Evolutionary conservation across 768 basidiomycete genomes (phyloP).

Genomic region (Rhodotorula diobovata): DNA sequence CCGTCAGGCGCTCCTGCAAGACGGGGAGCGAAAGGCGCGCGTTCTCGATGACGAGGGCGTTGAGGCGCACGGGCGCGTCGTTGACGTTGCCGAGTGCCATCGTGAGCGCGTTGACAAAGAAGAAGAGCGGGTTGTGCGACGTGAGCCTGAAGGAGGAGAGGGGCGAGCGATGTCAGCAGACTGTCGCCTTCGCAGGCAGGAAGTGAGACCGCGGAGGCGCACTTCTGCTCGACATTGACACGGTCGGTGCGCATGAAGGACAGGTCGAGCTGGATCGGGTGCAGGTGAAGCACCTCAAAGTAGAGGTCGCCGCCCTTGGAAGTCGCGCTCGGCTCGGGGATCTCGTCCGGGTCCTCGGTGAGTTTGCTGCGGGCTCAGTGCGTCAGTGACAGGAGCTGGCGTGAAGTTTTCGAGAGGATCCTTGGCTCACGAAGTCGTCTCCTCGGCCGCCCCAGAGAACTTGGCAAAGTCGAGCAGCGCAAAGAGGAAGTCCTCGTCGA

Average conservation of each 20-base stretch:
- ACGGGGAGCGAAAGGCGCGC: conserved; percentile 82
- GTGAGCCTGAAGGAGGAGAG: conserved; percentile 28
- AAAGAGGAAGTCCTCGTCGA: conserved; percentile 95
- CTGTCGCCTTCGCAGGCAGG: no score
- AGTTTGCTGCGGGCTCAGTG: not conserved
- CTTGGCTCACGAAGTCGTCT: conserved; percentile 44
- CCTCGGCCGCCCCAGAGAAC: conserved; percentile 81
- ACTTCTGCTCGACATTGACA: conserved; percentile 91
- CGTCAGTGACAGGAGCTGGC: no score
- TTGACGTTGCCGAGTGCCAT: conserved; percentile 98
- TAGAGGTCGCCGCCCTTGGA: conserved; percentile 65
- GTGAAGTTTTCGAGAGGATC: no score
- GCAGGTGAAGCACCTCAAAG: conserved; percentile 90
- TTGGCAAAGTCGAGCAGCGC: conserved; percentile 86
- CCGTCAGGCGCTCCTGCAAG: conserved; percentile 72
- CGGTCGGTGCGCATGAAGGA: conserved; percentile 97
- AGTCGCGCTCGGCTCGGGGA: conserved; percentile 50
- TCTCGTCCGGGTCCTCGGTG: conserved; percentile 60
- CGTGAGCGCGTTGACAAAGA: conserved; percentile 86
- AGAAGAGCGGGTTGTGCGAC: conserved; percentile 79
- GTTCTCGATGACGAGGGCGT: conserved; percentile 88
- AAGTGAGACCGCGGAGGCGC: conserved; percentile 41
- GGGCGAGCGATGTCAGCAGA: not conserved
- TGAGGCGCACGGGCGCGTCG: conserved; percentile 87
- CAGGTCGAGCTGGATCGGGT: conserved; percentile 83